phyloP scores from a whole-genome alignment of 257 asterid genomes.

The Euphrasia confusa region DNA sequence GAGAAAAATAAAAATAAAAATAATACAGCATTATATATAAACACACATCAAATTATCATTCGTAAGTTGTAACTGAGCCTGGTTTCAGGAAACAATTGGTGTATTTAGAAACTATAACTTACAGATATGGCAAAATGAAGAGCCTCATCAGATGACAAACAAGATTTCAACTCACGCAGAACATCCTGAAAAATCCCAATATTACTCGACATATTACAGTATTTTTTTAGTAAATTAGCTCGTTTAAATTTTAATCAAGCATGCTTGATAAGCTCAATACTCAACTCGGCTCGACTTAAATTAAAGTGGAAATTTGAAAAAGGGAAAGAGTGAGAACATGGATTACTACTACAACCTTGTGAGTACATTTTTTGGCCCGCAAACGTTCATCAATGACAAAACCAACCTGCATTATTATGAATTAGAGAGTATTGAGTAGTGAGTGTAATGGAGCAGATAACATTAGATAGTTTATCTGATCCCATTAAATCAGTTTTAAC shows the following conservation, averaged over 20 bases:
- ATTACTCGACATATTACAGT: too few species aligned
- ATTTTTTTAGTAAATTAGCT: too few species aligned
- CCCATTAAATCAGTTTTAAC: conserved; percentile 5
- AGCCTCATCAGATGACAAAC: conserved; percentile 68
- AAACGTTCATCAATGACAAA: conserved; percentile 91
- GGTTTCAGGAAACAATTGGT: conserved; percentile 18
- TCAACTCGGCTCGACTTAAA: neutral
- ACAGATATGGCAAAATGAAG: conserved; percentile 72
- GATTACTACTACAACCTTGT: conserved; percentile 52
- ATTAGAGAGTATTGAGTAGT: conserved; percentile 19
- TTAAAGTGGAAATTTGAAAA: neutral
- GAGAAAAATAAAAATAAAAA: conserved; percentile 7
- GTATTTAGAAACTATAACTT: conserved; percentile 30
- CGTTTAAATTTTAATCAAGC: too few species aligned
- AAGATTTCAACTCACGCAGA: conserved; percentile 62
- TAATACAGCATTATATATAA: neutral
- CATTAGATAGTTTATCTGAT: conserved; percentile 5
- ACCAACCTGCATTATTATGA: conserved; percentile 49
- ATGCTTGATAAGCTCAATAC: too few species aligned
- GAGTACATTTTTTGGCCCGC: conserved; percentile 56
- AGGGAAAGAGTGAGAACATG: conserved; percentile 14
- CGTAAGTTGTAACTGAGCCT: conserved; percentile 1
- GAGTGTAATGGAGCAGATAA: neutral
- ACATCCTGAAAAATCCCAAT: conserved; percentile 53
- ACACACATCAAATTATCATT: conserved; percentile 3